Percentiles rank a stretch among this genome's conserved stretches.
Conservation (phyloP, 2,329 filamentous ascomycete genomes). For the Cyclaneusma minus region DNA sequence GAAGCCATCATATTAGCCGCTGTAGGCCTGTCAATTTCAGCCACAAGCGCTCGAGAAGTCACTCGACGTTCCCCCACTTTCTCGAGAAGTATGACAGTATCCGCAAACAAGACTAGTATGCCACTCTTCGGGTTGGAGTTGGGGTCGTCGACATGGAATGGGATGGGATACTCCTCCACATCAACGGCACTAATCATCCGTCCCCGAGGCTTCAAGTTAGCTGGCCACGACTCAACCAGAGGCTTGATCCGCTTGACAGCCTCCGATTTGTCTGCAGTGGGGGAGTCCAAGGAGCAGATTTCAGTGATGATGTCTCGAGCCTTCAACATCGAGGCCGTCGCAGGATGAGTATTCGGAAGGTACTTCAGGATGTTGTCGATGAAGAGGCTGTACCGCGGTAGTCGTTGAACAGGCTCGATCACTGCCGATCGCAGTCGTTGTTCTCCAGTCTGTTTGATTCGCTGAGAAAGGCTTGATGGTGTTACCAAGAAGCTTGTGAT, state of each 20-base stretch:
- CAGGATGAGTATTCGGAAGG: conserved; percentile 73
- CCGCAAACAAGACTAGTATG: conserved; percentile 72
- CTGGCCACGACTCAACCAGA: conserved; percentile 65
- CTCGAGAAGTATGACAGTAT: conserved; percentile 62
- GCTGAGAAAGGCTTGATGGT: conserved; percentile 67
- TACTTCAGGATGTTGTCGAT: conserved; percentile 90
- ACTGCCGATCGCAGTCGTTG: conserved; percentile 80
- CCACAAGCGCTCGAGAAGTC: conserved; percentile 62
- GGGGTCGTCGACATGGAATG: conserved; percentile 39
- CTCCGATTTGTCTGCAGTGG: conserved; percentile 55
- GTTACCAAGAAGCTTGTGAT: conserved; percentile 67
- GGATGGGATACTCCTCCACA: conserved; percentile 59
- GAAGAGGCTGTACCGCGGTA: conserved; percentile 87
- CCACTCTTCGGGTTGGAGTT: conserved; percentile 31
- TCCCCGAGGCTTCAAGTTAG: conserved; percentile 54
- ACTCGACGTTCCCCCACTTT: conserved; percentile 48
- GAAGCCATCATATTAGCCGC: conserved; percentile 45
- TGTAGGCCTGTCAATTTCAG: conserved; percentile 73
- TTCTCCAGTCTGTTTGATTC: conserved; percentile 72
- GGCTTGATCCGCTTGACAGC: conserved; percentile 59
- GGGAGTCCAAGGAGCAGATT: conserved; percentile 82
- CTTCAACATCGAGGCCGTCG: conserved; percentile 67
- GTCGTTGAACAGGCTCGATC: conserved; percentile 88
- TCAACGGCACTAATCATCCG: conserved; percentile 72
- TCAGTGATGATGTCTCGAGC: conserved; percentile 89